Conservation (phyloP, 108 stramenopile species). For the Cyclotella cryptica region DNA sequence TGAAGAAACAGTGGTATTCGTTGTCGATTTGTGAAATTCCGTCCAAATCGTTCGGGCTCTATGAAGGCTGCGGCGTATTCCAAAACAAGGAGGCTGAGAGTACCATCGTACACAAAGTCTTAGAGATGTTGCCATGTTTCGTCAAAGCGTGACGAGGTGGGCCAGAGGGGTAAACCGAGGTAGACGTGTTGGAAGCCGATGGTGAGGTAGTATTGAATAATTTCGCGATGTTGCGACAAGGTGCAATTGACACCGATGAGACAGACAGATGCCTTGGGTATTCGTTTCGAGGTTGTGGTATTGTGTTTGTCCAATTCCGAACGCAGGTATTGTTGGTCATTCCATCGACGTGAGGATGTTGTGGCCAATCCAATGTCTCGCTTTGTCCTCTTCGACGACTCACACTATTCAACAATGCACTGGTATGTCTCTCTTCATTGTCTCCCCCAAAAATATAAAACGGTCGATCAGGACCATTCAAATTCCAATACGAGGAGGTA, state of each 20-base stretch:
- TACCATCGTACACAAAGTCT: not conserved
- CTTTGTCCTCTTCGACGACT: not conserved
- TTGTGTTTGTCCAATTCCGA: too few relatives aligned
- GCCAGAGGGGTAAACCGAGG: too few relatives aligned
- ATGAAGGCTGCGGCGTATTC: not conserved
- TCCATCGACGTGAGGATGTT: too few relatives aligned
- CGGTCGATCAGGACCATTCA: not conserved
- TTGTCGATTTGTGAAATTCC: not conserved
- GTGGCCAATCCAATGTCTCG: too few relatives aligned
- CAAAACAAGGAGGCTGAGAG: not conserved
- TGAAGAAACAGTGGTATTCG: too few relatives aligned
- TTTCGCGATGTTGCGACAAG: too few relatives aligned
- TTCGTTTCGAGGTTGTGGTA: not conserved
- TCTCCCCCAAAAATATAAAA: not conserved
- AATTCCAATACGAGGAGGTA: too few relatives aligned
- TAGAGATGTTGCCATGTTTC: not conserved
- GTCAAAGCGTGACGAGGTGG: not conserved
- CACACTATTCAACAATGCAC: not conserved
- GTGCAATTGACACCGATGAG: conserved; percentile 3
- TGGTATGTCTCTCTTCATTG: too few relatives aligned
- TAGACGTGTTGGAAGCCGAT: too few relatives aligned
- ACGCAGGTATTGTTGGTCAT: too few relatives aligned
- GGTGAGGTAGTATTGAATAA: too few relatives aligned
- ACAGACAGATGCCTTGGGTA: not conserved
- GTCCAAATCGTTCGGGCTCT: not conserved